Evolutionary conservation across 495 filamentous ascomycete species (phyloP).

Genomic region (Cladorrhinum samala): DNA sequence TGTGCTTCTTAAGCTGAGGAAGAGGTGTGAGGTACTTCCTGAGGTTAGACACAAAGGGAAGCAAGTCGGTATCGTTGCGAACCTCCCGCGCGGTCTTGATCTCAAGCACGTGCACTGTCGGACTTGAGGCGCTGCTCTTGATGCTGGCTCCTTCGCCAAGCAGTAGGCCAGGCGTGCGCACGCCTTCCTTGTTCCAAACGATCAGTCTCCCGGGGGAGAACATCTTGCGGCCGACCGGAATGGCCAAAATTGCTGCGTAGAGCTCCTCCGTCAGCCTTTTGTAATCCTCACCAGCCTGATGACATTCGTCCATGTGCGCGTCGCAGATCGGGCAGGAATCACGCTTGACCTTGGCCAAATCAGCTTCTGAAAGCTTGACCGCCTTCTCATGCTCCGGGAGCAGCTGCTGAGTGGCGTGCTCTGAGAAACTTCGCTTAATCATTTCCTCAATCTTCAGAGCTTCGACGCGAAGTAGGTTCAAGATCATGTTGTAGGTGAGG

Average conservation of each 20-base stretch:
- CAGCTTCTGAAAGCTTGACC: conserved; percentile 86
- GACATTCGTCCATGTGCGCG: conserved; percentile 67
- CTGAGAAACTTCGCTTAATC: conserved; percentile 98
- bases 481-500: conserved; percentile 98
- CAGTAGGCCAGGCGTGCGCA: conserved; percentile 73
- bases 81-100: conserved; percentile 55
- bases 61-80: conserved; percentile 67
- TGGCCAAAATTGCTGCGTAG: conserved; percentile 60
- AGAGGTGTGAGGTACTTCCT: conserved; percentile 53
- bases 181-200: conserved; percentile 62
- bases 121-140: conserved; percentile 48
- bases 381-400: conserved; percentile 92
- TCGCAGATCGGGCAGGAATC: conserved; percentile 81
- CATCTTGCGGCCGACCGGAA: conserved; percentile 73
- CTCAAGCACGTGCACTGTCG: conserved; percentile 70
- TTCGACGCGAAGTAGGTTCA: conserved; percentile 91
- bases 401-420: conserved; percentile 95
- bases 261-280: conserved; percentile 66
- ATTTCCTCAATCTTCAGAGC: conserved; percentile 98
- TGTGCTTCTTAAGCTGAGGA: conserved; percentile 51
- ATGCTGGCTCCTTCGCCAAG: conserved; percentile 61
- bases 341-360: conserved; percentile 81
- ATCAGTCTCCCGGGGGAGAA: conserved; percentile 68
- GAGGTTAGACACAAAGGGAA: conserved; percentile 70
- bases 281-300: conserved; percentile 73